Evolutionary conservation across 306 rosid genomes (phyloP), one percentile per base, ranked within the genome.

Genomic region (Hippophae gyantsensis): DNA sequence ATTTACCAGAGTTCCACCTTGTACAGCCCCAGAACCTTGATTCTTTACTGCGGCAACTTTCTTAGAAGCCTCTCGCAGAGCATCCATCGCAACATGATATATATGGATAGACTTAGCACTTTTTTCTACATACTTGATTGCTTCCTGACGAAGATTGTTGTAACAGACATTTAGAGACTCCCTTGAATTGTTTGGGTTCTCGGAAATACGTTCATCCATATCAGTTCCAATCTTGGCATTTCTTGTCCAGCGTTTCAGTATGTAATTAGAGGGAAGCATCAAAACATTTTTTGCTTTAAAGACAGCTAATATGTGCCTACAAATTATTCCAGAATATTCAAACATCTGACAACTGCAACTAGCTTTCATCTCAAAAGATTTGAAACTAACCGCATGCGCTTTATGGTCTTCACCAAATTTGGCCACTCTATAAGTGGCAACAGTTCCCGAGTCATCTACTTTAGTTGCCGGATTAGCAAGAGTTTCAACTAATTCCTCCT

Each of bases 401-500:
- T 75, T 85, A 68, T 76, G 81, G 71, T 77, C 79, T 73, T 85
- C 90, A 49, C 90, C 90, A 75, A 89, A 89, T 77, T 85, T 85
- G 57, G 94, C 94, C 64, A 88, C 96, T 62, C 87, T 72, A 65
- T 74, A 88, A n/a, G 96, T 88, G 64, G 86, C 73, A 63, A 76
- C 60, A 10, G 84, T 64, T 74, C 95, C 97, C 8, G 89, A 75
- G 41, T 89, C 95, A 58, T 82, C 85, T 62, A 80, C 65, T 77
- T 79, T 87, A 42, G 84, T 87, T 47, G 95, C 95, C 61, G 94
- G 89, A 72, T 84, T 87, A 45, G 95, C 95, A 67, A 87, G 83
- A 66, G 96, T 84, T 75, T 85, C 95, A 57, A 87, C 96, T 72
- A 90, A 78, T 72, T 90, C 95, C 59, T 86, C 94, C 72, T 87